Evolutionary conservation across 2,329 filamentous ascomycete species (phyloP).

Genomic region (Chrysoporthe puriensis): DNA sequence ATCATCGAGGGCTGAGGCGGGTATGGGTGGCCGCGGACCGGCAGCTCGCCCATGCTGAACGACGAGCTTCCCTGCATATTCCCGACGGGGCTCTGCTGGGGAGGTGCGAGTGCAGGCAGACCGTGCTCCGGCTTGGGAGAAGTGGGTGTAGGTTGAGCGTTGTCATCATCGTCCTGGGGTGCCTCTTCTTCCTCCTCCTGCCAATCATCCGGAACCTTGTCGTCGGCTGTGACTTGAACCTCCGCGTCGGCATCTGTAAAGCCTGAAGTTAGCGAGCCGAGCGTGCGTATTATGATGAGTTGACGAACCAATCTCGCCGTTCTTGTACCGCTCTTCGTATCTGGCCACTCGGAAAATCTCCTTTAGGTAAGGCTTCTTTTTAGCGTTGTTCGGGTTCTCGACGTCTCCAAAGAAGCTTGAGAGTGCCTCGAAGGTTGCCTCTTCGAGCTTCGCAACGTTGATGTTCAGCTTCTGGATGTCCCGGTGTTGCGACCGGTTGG

Average conservation of each 20-base stretch:
- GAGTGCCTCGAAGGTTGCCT: conserved; percentile 61
- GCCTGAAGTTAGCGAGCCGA: conserved; percentile 4
- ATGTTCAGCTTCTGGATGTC: conserved; percentile 58
- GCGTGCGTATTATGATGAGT: neutral
- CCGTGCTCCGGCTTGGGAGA: conserved; percentile 41
- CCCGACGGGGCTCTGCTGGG: conserved; percentile 42
- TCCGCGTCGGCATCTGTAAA: conserved; percentile 50
- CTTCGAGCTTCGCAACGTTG: conserved; percentile 59
- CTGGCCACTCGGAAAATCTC: conserved; percentile 66
- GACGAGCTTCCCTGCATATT: conserved; percentile 38
- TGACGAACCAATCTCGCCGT: conserved; percentile 59
- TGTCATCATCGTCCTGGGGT: conserved; percentile 49
- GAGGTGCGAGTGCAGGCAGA: conserved; percentile 41
- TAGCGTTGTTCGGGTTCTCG: conserved; percentile 54
- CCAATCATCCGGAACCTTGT: conserved; percentile 53
- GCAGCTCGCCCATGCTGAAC: conserved; percentile 47
- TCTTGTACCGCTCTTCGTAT: conserved; percentile 58
- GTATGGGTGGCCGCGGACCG: conserved; percentile 47
- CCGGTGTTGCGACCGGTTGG: conserved; percentile 51
- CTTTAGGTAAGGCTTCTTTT: conserved; percentile 59
- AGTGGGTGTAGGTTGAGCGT: conserved; percentile 38
- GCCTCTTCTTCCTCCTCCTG: conserved; percentile 47
- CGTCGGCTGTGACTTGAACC: conserved; percentile 56
- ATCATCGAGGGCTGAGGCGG: conserved; percentile 44
- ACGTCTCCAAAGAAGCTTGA: conserved; percentile 62